Evolutionary conservation across 192 early-diverging fungal species (phyloP).

Genomic region (Coemansia sp.): DNA sequence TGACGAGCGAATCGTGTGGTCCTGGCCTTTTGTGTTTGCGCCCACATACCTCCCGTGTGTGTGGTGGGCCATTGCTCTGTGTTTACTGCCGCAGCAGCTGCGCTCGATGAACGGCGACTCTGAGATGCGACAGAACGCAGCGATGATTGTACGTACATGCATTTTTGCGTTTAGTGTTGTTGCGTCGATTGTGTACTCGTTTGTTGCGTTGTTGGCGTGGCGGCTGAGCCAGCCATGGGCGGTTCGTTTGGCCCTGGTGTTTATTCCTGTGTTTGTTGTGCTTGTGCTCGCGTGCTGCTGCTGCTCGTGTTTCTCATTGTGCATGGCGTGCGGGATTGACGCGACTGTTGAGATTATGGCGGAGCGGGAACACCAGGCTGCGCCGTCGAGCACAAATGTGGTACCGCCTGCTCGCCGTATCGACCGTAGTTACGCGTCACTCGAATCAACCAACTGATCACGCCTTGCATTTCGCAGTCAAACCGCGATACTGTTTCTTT

Average conservation of each 20-base stretch:
- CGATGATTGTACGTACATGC: constrained; percentile 37
- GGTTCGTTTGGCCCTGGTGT: constrained; percentile 58
- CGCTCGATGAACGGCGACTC: constrained; percentile 37
- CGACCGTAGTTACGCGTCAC: neutral
- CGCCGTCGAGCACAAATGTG: neutral
- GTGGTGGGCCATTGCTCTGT: constrained; percentile 58
- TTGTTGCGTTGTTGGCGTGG: constrained; percentile 57
- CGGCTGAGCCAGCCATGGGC: constrained; percentile 50
- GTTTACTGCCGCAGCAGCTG: constrained; percentile 43
- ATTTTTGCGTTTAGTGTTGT: constrained; percentile 54
- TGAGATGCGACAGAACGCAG: constrained; percentile 36
- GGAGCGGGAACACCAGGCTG: neutral
- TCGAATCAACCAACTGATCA: neutral
- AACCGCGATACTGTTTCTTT: neutral
- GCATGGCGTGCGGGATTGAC: constrained; percentile 39
- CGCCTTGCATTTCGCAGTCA: too few relatives aligned
- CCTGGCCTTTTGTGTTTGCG: constrained; percentile 69
- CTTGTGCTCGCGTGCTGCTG: constrained; percentile 39
- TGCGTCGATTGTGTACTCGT: constrained; percentile 51
- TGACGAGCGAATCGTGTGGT: constrained; percentile 51
- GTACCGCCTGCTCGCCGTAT: constrained; percentile 27
- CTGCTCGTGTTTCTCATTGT: constrained; percentile 38
- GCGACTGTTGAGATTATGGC: constrained; percentile 36
- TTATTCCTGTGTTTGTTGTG: constrained; percentile 70
- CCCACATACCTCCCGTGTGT: constrained; percentile 65